Evolutionary conservation across 2,329 filamentous ascomycete genomes (phyloP).

Genomic region (Gaeumannomyces sp.): DNA sequence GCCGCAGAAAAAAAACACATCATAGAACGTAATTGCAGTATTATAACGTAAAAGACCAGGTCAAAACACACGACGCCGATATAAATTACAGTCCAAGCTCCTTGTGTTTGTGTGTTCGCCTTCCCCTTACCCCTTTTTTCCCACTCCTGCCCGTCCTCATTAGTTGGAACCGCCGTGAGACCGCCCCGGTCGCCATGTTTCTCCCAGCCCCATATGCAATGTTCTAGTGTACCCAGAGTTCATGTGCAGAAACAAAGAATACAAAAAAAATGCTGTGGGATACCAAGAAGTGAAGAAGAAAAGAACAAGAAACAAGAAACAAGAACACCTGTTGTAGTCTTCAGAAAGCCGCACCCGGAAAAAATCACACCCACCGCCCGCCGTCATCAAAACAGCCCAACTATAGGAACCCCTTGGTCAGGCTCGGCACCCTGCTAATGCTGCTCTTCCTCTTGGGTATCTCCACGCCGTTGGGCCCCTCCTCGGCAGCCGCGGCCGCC

Average conservation of each 20-base stretch:
- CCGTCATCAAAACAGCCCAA: background rate
- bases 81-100: background rate
- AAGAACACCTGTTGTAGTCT: background rate
- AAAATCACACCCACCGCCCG: background rate
- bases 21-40: background rate
- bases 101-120: background rate
- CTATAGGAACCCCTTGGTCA: conserved; percentile 74
- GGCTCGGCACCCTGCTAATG: conserved; percentile 55
- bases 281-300: background rate
- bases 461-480: conserved; percentile 49
- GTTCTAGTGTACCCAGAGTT: background rate
- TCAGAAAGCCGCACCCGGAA: background rate
- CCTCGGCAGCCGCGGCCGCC: conserved; percentile 24
- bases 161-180: background rate
- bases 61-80: background rate
- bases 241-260: background rate
- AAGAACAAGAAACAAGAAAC: background rate
- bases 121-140: background rate
- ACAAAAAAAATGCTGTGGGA: background rate
- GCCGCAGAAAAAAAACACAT: background rate
- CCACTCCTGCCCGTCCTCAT: background rate
- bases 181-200: background rate
- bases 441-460: conserved; percentile 62
- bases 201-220: background rate
- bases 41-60: background rate